Evolutionary conservation across 495 filamentous ascomycete genomes (phyloP).

Genomic region (Parmelia sp.): DNA sequence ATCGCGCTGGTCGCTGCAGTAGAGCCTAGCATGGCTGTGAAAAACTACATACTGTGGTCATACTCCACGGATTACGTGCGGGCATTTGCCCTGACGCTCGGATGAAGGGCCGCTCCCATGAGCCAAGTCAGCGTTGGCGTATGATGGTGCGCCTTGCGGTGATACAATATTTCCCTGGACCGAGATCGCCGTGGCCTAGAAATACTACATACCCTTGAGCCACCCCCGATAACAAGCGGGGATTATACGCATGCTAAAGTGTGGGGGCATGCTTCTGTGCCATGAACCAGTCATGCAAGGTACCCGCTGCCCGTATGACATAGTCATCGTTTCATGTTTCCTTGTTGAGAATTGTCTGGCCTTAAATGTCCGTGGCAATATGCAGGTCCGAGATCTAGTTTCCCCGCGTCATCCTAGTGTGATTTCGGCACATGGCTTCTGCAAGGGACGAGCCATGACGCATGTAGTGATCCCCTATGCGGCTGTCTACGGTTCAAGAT

Average conservation of each 20-base stretch:
- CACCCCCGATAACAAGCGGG: background rate
- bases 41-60: background rate
- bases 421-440: background rate
- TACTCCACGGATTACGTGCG: background rate
- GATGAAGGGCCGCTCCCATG: background rate
- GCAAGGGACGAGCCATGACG: background rate
- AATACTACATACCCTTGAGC: background rate
- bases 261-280: background rate
- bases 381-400: background rate
- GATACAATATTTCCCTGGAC: background rate
- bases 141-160: background rate
- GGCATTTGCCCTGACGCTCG: background rate
- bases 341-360: background rate
- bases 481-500: background rate
- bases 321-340: background rate
- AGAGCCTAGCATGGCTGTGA: background rate
- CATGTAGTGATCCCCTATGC: background rate
- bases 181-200: background rate
- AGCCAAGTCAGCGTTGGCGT: background rate
- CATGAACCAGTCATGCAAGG: conserved; percentile 5
- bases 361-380: background rate
- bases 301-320: background rate
- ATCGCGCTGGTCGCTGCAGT: too few relatives aligned
- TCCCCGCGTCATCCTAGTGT: background rate
- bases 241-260: background rate